Base-by-base conservation (phyloP, 2,329 filamentous ascomycete genomes). In the Geosmithia morbida region DNA sequence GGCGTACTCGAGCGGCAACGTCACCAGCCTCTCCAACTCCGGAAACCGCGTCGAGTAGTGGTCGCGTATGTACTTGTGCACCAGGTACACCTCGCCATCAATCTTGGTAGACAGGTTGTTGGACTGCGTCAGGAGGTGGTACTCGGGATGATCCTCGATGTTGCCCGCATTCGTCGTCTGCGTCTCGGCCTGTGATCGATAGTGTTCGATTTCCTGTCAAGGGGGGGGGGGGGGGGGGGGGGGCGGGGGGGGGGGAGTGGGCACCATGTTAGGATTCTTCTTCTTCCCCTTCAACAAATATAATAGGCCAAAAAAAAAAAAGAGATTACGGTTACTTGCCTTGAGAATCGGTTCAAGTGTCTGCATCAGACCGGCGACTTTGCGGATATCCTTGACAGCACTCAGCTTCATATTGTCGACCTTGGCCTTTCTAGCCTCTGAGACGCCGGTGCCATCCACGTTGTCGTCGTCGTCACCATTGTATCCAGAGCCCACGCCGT, bases 11-110 rank as follows among this genome's bases (percentile, higher is more conserved):
- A 97, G 74, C 1, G 92, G 88, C 57, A 90, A 95, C 49, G 86
- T 87, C 50, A 98, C 83, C 33, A 98, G 77, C 18, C 76, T 76
- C 63, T 98, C 92, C 41, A 98, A 77, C 64, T 96, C 90, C 0
- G 92, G 90, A 58, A 97, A 98, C 51, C 90, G 80, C 17, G 85
- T 75, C 10, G 89, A 95, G 67, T 98, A 98, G 65, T 96, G 87
- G 58, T 98, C 92, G 58, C 90, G 80, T 50, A 96, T 87, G 63
- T 87, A 94, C 66, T 98, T 98, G 72, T 98, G 92, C 19, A 97
- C 86, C 7, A 92, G 76, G 33, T 85, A 85, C 43, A 97, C 85
- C 63, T 97, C 90, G 59, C 86, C 87, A 55, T 95, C 89, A 54
- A 97, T 96, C 52, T 85, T 84, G 6, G 90, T 94, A 1, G 92